Base-by-base conservation (phyloP, 1,284 basidiomycete species). In the Crepidotus sp. region DNA sequence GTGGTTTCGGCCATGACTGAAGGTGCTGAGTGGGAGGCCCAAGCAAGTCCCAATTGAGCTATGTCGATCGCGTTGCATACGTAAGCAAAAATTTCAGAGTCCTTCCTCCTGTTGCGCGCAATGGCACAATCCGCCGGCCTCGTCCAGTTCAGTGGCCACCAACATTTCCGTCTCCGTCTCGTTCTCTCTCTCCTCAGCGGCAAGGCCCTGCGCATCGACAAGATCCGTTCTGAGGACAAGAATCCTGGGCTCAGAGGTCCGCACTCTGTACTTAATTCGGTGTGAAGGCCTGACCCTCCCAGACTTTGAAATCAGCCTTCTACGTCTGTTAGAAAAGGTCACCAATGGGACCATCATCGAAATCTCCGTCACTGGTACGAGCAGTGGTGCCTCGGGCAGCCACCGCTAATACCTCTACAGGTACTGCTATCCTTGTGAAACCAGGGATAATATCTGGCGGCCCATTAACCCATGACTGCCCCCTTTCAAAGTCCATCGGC, bases 321-420 rank as follows among this genome's bases (percentile, higher is more conserved):
- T 99, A 33, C 71, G 96, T 17, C 66, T 98, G 10, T 58, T 98
- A 19, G 95, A 98, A 62, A 93, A 92, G 59, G 68, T 90, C 2
- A 96, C 94, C 3, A 98, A 98, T 71, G 96, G 96, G 1, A 91
- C 89, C 6, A 68, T 89, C 19, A 90, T 98, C 51, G 96, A 98
- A 61, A 98, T 99, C 45, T 95, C 90, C 2, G 86, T 95, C 14
- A 98, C 96, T 10, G 91, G 89, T 89, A 51, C 48, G 74, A 57
- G 36, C 35, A 7, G 27, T 26, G 4, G 42, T 26, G 24, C 45
- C 48, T 35, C 30, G 25, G 24, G 34, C 44, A 47, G 35, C 11
- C 6, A 10, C 11, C 17, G 18, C 25, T 45, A 10, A 50, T 15
- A 41, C 36, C 5, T n/a, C 39, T 32, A 13, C 53, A 91, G 91